Evolutionary conservation across 1,139 yeast genomes (phyloP), one percentile per base, ranked within the genome.

Genomic region (Geotrichum australiense): DNA sequence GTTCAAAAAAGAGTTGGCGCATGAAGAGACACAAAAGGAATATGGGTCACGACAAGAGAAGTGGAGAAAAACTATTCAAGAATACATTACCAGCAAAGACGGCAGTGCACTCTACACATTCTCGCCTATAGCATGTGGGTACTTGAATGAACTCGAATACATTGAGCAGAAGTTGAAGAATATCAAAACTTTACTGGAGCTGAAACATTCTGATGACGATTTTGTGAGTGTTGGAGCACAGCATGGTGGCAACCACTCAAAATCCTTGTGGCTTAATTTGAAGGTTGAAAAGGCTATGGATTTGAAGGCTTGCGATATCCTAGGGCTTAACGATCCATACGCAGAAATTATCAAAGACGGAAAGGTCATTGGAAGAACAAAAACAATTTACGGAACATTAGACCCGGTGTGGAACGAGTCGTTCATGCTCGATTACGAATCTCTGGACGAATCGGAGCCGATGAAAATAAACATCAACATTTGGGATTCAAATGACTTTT

Each of bases 321-420:
- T 80, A 53, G 96, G 96, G 43, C 79, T 80, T 55, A 84, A 94
- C 3, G 96, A 87, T 62, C 96, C 96, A 43, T 86, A 76, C 56
- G 69, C 78, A 47, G 74, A 78, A 55, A 70, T 83, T 42, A 76
- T 65, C 55, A 61, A 84, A 55, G 74, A 81, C 56, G 76, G 78
- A 20, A 72, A 66, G 28, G 65, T 69, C 42, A 75, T 77, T 11
- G 75, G 65, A 64, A 83, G 82, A 64, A 74, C 94, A 23, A 80
- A 82, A 61, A 79, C 79, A 37, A 66, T 75, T 50, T 87, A 85
- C 69, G 83, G 76, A 68, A 83, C 94, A 0, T 70, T 86, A 54
- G 74, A 80, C 45, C 96, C 96, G n/a, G 69, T 65, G 1, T 87
- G 87, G 86, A 78, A 85, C 56, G 89, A 82, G 62, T 62, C 61